Evolutionary conservation across 2,329 filamentous ascomycete species (phyloP).

Genomic region (Madurella fahalii): DNA sequence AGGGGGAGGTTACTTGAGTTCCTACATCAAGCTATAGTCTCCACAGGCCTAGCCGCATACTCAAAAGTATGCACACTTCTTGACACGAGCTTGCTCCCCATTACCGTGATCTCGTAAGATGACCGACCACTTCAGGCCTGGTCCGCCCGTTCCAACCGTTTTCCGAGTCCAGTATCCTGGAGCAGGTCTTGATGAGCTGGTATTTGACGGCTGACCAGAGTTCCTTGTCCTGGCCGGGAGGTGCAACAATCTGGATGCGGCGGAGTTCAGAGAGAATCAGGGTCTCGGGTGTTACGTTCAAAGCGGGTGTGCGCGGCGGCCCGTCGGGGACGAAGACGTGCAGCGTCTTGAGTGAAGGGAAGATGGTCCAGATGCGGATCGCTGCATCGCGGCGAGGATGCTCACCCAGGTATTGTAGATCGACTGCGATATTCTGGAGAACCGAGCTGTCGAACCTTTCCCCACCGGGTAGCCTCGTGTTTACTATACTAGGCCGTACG

Average conservation of each 20-base stretch:
- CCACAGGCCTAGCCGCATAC: too few relatives aligned
- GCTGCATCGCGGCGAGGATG: conserved; percentile 7
- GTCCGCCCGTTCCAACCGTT: conserved; percentile 5
- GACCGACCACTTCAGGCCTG: conserved; percentile 8
- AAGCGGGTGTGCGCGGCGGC: conserved; percentile 4
- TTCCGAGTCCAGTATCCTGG: conserved; percentile 2
- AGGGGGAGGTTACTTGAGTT: too few relatives aligned
- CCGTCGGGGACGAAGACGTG: conserved; percentile 18
- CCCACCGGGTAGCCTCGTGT: not conserved
- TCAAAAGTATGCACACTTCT: too few relatives aligned
- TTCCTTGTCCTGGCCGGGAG: conserved; percentile 9
- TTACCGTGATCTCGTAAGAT: conserved; percentile 1
- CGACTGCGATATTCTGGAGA: conserved; percentile 14
- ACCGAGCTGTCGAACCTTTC: not conserved
- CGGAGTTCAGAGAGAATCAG: conserved; percentile 7
- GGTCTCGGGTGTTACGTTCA: conserved; percentile 1
- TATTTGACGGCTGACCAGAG: conserved; percentile 16
- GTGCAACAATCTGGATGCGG: conserved; percentile 2
- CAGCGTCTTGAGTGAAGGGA: conserved; percentile 8
- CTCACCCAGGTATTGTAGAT: conserved; percentile 14
- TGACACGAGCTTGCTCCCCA: too few relatives aligned
- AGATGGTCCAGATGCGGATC: conserved; percentile 12
- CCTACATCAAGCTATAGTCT: too few relatives aligned
- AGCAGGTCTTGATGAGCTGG: conserved; percentile 13
- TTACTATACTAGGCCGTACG: not conserved